Evolutionary conservation across 139 green algal species (phyloP).

Genomic region (Volvox africanus): DNA sequence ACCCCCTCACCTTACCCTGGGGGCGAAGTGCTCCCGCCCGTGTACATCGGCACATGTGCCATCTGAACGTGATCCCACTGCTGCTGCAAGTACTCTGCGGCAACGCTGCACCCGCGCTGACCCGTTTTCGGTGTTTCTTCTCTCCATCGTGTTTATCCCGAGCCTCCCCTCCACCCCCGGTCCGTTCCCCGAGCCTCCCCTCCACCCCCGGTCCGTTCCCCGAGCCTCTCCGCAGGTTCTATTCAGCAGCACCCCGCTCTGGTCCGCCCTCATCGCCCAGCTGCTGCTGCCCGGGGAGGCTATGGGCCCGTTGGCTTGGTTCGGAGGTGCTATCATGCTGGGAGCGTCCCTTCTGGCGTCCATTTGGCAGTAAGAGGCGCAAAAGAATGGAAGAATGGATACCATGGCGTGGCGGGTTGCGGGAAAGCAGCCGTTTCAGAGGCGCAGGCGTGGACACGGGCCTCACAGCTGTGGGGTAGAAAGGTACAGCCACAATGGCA

Average conservation of each 20-base stretch:
- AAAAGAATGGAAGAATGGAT: too few relatives aligned
- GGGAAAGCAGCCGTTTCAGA: neutral
- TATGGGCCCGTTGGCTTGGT: conserved; percentile 34
- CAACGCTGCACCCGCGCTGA: too few relatives aligned
- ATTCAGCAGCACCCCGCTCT: conserved; percentile 41
- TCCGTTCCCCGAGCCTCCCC: neutral
- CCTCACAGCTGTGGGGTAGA: too few relatives aligned
- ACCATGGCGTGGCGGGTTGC: neutral
- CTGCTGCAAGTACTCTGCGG: too few relatives aligned
- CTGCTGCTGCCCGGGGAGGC: conserved; percentile 44
- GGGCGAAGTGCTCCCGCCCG: too few relatives aligned
- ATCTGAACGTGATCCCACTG: too few relatives aligned
- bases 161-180: neutral
- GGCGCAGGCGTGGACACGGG: too few relatives aligned
- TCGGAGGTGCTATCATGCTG: conserved; percentile 35
- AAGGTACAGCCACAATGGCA: too few relatives aligned
- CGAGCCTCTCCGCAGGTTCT: conserved; percentile 17
- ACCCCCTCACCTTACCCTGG: too few relatives aligned
- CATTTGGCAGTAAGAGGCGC: neutral
- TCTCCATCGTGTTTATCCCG: neutral
- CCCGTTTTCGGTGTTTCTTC: too few relatives aligned
- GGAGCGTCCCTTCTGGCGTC: conserved; percentile 43
- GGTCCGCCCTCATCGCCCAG: conserved; percentile 23
- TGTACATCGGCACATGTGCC: too few relatives aligned
- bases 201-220: neutral